Evolutionary conservation across 108 stramenopile genomes (phyloP), one percentile per base, ranked within the genome.

Genomic region (Skeletonema menzelii): DNA sequence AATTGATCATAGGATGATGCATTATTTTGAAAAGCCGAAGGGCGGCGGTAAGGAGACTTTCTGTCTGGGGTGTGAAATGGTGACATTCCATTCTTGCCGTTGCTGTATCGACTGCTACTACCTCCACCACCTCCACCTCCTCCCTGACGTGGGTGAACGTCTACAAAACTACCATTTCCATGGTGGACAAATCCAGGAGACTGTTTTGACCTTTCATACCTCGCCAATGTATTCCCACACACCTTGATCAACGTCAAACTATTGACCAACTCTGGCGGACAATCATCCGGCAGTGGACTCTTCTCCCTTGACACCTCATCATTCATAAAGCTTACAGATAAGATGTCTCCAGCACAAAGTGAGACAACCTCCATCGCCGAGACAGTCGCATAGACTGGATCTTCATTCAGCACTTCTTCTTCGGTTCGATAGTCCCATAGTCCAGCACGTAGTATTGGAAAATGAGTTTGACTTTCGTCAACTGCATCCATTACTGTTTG

Each of bases 351-450:
- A 19, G 78, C 70, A 37, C 67, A 40, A 10, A 79, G 27, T 26
- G 78, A 79, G 4, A 79, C 78, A 1, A 79, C 71, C 31, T 79
- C 78, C 78, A 72, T 72, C 12, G 78, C 78, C 44, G 71, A 79
- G 27, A 79, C 71, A 5, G 78, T 79, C 2, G 78, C 78, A 46
- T 72, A 79, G 15, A 79, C 78, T 8, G 78, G 78, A 62, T 79
- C 78, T 72, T 79, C 78, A 20, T 79, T 56, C 40, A 72, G 17
- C 0, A 79, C 78, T 34, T 79, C 78, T 13, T 79, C 78, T 55
- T 79, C 78, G 14, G 78, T 72, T 14, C 78, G 65, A 47, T 79
- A 79, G 56, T 79, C 78, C 78, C 78, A 79, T 8, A 79, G 32
- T 7, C 78, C 78, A 0, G 71, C 71, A n/a, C 78, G 70, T 3